These are phyloP conservation scores for Porogramme epimiltina DNA, from an alignment of 1,284 basidiomycete genomes.

Conservation along the genomic window DNA sequence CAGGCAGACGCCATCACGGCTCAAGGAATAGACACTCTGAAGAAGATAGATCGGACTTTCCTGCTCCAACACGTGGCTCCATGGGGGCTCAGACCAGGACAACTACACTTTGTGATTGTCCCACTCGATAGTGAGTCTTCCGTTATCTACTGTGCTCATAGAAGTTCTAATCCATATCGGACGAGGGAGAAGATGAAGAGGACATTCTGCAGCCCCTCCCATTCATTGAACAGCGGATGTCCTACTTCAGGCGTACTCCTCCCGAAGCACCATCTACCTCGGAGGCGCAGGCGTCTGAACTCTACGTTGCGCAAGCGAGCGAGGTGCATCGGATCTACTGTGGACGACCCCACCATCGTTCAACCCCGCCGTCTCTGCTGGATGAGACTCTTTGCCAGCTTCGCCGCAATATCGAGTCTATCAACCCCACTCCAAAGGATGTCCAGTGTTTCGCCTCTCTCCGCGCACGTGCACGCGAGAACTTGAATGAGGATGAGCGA, in stretches of 20 bases:
- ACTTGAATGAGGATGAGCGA: not conserved
- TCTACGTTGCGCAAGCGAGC: not conserved
- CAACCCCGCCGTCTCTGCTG: constrained; percentile 4
- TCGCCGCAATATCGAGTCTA: constrained; percentile 5
- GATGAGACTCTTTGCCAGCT: constrained; percentile 6
- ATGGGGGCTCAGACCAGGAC: not conserved
- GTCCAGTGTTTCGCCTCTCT: constrained; percentile 5
- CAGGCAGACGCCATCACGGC: not conserved
- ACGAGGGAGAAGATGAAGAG: not conserved
- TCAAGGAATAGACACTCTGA: not conserved
- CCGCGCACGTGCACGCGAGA: not conserved
- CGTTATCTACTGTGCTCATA: not conserved
- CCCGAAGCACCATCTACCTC: too few relatives aligned
- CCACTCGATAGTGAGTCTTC: not conserved
- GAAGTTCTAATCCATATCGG: not conserved
- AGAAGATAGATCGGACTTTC: not conserved
- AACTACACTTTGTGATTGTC: not conserved
- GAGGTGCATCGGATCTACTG: not conserved
- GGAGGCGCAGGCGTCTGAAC: too few relatives aligned
- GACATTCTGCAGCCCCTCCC: not conserved
- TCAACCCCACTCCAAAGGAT: constrained; percentile 4
- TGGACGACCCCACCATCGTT: not conserved
- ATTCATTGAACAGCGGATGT: not conserved
- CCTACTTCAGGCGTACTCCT: too few relatives aligned
- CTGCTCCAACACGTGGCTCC: not conserved